These are phyloP conservation scores for Lentinus tigrinus DNA, from an alignment of 768 basidiomycete genomes.

Conservation along the genomic window DNA sequence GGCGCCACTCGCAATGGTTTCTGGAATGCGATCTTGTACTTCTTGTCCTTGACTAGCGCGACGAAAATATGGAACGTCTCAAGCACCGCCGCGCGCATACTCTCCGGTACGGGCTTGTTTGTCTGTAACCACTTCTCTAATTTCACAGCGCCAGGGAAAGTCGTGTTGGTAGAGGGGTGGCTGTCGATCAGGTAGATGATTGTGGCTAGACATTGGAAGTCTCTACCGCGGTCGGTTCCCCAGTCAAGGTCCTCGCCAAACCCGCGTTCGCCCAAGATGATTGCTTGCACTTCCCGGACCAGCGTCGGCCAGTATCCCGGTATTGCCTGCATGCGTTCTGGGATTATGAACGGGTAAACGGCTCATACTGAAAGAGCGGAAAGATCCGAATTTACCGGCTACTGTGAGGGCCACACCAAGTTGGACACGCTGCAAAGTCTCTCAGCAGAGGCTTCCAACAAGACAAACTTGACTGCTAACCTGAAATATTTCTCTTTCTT, in stretches of 20 bases:
- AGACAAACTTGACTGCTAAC: constrained; percentile 35
- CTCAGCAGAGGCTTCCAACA: constrained; percentile 2
- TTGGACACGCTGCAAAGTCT: constrained; percentile 58
- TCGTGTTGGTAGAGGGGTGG: constrained; percentile 13
- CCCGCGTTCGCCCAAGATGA: constrained; percentile 43
- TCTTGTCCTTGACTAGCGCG: constrained; percentile 40
- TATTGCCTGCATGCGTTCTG: constrained; percentile 69
- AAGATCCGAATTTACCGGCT: constrained; percentile 41
- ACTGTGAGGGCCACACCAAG: constrained; percentile 74
- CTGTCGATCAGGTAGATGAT: constrained; percentile 31
- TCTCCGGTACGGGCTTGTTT: constrained; percentile 23
- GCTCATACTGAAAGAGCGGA: neutral
- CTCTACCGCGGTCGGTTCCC: constrained; percentile 36
- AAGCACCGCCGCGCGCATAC: constrained; percentile 35
- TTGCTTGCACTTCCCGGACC: constrained; percentile 51
- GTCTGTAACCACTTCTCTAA: constrained; percentile 31
- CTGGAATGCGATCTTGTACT: constrained; percentile 37
- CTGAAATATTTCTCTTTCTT: constrained; percentile 73
- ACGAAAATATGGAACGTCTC: constrained; percentile 50
- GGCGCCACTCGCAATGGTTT: constrained; percentile 49
- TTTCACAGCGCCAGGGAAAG: constrained; percentile 16
- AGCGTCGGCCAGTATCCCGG: constrained; percentile 58
- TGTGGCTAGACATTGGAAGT: constrained; percentile 35
- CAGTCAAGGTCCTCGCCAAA: constrained; percentile 35
- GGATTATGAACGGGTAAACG: neutral